These are phyloP conservation scores for Phytopythium sindhum DNA, from an alignment of 352 stramenopile genomes.

Conservation along the genomic window DNA sequence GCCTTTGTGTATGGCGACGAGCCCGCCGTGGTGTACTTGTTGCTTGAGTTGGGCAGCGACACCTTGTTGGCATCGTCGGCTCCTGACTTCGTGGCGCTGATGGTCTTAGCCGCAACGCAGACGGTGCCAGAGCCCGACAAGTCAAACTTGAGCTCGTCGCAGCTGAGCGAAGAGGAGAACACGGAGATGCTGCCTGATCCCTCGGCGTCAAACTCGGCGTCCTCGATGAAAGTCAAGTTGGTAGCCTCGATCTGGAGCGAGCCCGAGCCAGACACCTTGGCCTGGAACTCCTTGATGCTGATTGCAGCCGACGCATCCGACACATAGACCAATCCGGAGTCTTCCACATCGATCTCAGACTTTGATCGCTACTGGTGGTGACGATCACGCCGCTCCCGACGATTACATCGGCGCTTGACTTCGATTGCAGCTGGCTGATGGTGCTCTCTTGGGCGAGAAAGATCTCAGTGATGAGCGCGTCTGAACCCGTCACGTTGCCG, in stretches of 20 bases:
- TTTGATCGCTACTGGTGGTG: conserved; percentile 14
- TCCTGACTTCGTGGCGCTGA: conserved; percentile 20
- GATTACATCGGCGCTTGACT: conserved; percentile 22
- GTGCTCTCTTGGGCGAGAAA: conserved; percentile 15
- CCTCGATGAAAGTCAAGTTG: conserved; percentile 17
- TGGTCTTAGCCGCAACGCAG: conserved; percentile 15
- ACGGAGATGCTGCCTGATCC: conserved; percentile 14
- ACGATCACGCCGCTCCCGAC: conserved; percentile 25
- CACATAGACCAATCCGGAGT: conserved; percentile 28
- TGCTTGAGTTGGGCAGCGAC: conserved; percentile 29
- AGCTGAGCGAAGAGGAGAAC: conserved; percentile 17
- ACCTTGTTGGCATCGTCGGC: conserved; percentile 17
- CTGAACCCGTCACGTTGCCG: conserved; percentile 12
- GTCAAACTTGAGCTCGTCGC: conserved; percentile 17
- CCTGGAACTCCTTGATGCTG: conserved; percentile 18
- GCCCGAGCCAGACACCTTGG: conserved; percentile 11
- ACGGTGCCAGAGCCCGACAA: conserved; percentile 18
- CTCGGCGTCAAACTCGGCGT: conserved; percentile 17
- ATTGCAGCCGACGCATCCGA: conserved; percentile 13
- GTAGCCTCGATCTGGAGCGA: conserved; percentile 24
- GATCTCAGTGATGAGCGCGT: conserved; percentile 27
- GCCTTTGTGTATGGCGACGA: conserved; percentile 14
- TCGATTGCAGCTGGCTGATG: conserved; percentile 25
- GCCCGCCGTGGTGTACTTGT: conserved; percentile 25
- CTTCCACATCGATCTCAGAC: conserved; percentile 24